Evolutionary conservation across 75 land plant genomes (phyloP).

Genomic region (Larix kaempferi): DNA sequence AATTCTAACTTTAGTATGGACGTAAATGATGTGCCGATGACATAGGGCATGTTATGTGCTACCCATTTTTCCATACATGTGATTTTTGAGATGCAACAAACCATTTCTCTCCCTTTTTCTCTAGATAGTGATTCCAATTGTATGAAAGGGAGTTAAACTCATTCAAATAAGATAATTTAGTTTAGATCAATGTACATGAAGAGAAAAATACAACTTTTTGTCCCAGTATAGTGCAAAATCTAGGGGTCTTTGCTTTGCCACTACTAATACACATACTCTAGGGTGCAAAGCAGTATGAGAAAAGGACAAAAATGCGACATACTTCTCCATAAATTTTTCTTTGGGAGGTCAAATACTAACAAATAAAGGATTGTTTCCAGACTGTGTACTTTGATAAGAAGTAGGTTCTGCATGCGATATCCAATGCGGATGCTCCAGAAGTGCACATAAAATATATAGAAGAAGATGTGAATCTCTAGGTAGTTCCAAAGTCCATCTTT

Average conservation of each 20-base stretch:
- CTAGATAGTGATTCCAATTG: not conserved
- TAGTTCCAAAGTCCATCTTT: constrained; percentile 73
- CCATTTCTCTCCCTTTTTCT: not conserved
- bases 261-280: constrained; percentile 70
- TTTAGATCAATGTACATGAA: constrained; percentile 52
- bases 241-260: constrained; percentile 83
- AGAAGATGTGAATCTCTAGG: no score
- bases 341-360: constrained; percentile 75
- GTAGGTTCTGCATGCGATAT: constrained; percentile 82
- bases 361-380: constrained; percentile 89
- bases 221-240: constrained; percentile 89
- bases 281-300: constrained; percentile 76
- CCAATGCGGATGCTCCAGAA: constrained; percentile 96
- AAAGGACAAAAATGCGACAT: constrained; percentile 71
- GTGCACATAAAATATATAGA: constrained; percentile 85
- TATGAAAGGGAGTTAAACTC: not conserved
- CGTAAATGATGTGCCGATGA: no score
- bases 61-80: not conserved
- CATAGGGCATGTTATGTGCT: no score
- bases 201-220: constrained; percentile 82
- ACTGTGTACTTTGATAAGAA: constrained; percentile 69
- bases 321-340: constrained; percentile 90
- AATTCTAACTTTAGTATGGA: no score
- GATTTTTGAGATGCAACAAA: not conserved
- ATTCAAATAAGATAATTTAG: not conserved